These are phyloP conservation scores for Mortierella sp. DNA, from an alignment of 371 early-diverging fungal species.

Conservation along the genomic window DNA sequence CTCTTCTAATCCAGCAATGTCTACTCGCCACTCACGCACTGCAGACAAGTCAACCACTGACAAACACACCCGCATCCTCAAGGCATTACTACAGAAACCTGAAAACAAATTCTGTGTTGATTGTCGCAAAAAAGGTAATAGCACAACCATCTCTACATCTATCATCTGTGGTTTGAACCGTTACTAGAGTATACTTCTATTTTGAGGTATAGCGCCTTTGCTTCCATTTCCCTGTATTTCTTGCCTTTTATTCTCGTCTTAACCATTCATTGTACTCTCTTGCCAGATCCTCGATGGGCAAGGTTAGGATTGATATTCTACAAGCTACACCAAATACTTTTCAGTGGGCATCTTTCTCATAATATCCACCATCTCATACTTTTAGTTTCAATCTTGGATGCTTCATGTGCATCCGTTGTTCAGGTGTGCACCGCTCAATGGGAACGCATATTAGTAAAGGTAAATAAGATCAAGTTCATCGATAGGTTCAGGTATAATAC, in stretches of 20 bases:
- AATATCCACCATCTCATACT: not conserved
- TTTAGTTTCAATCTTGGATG: slow-evolving; percentile 87
- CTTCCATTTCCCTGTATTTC: not conserved
- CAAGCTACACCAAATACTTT: not conserved
- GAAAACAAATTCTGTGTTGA: slow-evolving; percentile 87
- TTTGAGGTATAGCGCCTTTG: not conserved
- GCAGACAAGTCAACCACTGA: slow-evolving; percentile 82
- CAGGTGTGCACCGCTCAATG: slow-evolving; percentile 88
- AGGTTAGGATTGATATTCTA: slow-evolving; percentile 27
- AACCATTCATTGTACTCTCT: not conserved
- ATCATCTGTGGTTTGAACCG: not conserved
- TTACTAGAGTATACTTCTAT: not conserved
- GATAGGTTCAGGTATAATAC: not conserved
- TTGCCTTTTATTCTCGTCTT: not conserved
- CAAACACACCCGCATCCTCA: slow-evolving; percentile 75
- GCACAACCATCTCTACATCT: not conserved
- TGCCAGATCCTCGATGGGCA: slow-evolving; percentile 89
- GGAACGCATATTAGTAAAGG: slow-evolving; percentile 91
- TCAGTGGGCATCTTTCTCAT: not conserved
- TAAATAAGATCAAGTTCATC: slow-evolving; percentile 33
- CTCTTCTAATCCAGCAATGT: slow-evolving; percentile 60
- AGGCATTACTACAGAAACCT: slow-evolving; percentile 76
- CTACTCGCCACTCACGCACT: slow-evolving; percentile 80
- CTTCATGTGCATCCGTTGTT: slow-evolving; percentile 90
- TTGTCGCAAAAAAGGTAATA: slow-evolving; percentile 84